Evolutionary conservation across 805 yeast species (phyloP).

Genomic region (Starmerella potacharoeniae): DNA sequence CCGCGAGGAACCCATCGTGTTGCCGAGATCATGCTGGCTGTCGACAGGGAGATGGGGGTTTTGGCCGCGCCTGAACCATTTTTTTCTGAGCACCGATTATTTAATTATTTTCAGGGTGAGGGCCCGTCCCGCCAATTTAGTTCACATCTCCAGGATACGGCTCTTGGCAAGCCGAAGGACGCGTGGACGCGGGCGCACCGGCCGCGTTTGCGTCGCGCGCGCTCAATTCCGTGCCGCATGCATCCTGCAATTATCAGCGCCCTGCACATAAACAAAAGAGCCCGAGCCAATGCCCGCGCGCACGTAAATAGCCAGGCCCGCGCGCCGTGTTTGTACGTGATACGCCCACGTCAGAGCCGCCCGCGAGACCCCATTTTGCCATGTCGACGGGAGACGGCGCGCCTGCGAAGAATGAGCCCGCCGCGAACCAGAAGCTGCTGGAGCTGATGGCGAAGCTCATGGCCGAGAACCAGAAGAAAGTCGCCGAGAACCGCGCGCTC

Average conservation of each 20-base stretch:
- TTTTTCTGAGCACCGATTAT: slow-evolving; percentile 1
- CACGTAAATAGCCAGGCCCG: too few species aligned
- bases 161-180: neutral
- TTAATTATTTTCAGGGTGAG: slow-evolving; percentile 17
- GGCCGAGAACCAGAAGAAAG: slow-evolving; percentile 8
- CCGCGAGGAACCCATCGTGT: slow-evolving; percentile 96
- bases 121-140: neutral
- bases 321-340: neutral
- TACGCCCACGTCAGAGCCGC: neutral
- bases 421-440: slow-evolving; percentile 12
- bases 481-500: neutral
- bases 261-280: too few species aligned
- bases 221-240: too few species aligned
- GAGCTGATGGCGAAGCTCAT: slow-evolving; percentile 18
- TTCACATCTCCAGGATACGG: too few species aligned
- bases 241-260: too few species aligned
- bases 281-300: too few species aligned
- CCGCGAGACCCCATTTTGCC: neutral
- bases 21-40: slow-evolving; percentile 48
- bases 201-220: too few species aligned
- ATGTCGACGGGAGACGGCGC: neutral
- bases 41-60: neutral
- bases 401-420: neutral
- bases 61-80: neutral
- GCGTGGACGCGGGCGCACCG: too few species aligned